Percentiles rank a stretch among this genome's conserved stretches.
These are phyloP conservation scores for Porogramme epimiltina DNA, from an alignment of 1,284 basidiomycete genomes.

Conservation along the genomic window DNA sequence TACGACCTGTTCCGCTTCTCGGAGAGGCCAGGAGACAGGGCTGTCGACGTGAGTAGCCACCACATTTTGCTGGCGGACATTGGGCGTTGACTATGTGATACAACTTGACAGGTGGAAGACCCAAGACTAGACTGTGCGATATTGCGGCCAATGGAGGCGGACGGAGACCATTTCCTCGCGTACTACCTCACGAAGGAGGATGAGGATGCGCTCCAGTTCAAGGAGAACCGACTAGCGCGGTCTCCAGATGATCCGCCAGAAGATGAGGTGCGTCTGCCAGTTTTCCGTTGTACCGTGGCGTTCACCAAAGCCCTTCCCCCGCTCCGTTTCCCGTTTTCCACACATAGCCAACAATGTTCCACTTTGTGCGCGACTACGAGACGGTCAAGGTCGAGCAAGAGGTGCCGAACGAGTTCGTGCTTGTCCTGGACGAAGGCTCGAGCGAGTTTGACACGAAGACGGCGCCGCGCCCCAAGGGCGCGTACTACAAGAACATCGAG, in stretches of 20 bases:
- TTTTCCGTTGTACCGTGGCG: too few species aligned
- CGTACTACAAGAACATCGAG: constrained; percentile 87
- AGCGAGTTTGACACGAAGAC: constrained; percentile 36
- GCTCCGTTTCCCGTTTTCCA: constrained; percentile 11
- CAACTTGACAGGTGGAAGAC: constrained; percentile 64
- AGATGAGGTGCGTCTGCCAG: constrained; percentile 35
- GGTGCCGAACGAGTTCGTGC: constrained; percentile 80
- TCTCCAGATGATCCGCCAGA: constrained; percentile 48
- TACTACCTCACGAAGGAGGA: constrained; percentile 87
- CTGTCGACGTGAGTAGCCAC: constrained; percentile 53
- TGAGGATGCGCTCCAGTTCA: constrained; percentile 41
- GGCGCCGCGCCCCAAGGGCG: constrained; percentile 47
- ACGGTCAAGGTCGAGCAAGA: constrained; percentile 83
- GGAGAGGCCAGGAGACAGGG: constrained; percentile 81
- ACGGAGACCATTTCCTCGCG: constrained; percentile 86
- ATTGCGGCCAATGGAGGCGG: constrained; percentile 83
- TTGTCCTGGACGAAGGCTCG: constrained; percentile 73
- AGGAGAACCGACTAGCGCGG: constrained; percentile 27
- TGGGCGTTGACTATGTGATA: neutral
- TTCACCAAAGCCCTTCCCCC: constrained; percentile 13
- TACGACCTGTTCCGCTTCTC: constrained; percentile 89
- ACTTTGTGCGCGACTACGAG: constrained; percentile 80
- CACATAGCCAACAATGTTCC: constrained; percentile 59
- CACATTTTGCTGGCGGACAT: neutral
- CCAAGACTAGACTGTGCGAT: constrained; percentile 84